Evolutionary conservation across 345 rosid genomes (phyloP).

Genomic region (Salix arbutifolia): DNA sequence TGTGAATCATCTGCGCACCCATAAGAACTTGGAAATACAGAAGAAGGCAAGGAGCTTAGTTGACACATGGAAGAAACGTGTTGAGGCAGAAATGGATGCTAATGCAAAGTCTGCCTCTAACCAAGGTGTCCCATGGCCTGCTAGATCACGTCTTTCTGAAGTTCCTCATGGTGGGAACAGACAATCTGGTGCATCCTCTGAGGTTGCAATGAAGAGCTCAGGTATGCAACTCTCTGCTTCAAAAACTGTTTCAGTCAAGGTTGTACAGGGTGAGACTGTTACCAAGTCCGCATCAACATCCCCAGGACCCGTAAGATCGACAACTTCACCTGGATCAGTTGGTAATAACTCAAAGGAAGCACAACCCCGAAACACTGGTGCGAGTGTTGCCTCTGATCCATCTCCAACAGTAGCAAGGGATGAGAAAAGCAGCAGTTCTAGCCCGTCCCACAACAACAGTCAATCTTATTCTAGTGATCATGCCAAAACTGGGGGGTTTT

Average conservation of each 20-base stretch:
- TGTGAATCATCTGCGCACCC: slow-evolving; percentile 78
- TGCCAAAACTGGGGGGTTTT: slow-evolving; percentile 47
- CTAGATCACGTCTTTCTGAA: slow-evolving; percentile 61
- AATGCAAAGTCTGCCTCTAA: slow-evolving; percentile 62
- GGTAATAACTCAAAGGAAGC: slow-evolving; percentile 48
- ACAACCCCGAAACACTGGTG: slow-evolving; percentile 37
- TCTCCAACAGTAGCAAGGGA: slow-evolving; percentile 46
- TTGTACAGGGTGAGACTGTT: slow-evolving; percentile 44
- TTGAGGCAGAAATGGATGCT: slow-evolving; percentile 93
- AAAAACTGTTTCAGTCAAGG: slow-evolving; percentile 52
- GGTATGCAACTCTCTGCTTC: slow-evolving; percentile 52
- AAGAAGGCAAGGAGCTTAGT: slow-evolving; percentile 87
- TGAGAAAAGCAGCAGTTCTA: slow-evolving; percentile 77
- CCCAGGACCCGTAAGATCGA: slow-evolving; percentile 53
- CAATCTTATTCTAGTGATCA: slow-evolving; percentile 69
- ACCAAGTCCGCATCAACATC: slow-evolving; percentile 49
- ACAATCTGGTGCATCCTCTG: slow-evolving; percentile 51
- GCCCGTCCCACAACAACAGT: slow-evolving; percentile 78
- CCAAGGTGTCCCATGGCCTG: slow-evolving; percentile 60
- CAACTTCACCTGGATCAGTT: slow-evolving; percentile 42
- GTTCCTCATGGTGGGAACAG: slow-evolving; percentile 52
- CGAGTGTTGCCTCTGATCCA: slow-evolving; percentile 35
- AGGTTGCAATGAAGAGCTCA: slow-evolving; percentile 57
- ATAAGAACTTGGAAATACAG: slow-evolving; percentile 75
- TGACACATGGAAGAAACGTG: slow-evolving; percentile 95